Evolutionary conservation across 768 basidiomycete genomes (phyloP).

Genomic region (Pleurotus pulmonarius): DNA sequence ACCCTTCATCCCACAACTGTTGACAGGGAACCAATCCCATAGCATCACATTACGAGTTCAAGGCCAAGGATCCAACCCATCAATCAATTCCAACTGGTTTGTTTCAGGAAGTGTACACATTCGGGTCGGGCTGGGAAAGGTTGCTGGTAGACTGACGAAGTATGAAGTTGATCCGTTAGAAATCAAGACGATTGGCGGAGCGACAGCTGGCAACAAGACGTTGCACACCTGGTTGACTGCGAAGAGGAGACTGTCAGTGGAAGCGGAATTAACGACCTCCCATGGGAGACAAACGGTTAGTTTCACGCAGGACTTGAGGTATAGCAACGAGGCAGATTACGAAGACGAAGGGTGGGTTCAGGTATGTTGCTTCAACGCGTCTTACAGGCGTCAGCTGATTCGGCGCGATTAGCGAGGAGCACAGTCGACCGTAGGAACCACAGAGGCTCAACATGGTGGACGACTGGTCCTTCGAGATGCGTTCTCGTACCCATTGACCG

Average conservation of each 20-base stretch:
- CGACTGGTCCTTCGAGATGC: constrained; percentile 38
- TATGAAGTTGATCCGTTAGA: constrained; percentile 44
- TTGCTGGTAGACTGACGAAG: constrained; percentile 47
- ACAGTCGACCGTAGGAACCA: constrained; percentile 46
- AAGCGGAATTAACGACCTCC: constrained; percentile 46
- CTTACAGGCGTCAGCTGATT: background rate
- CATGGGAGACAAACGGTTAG: constrained; percentile 41
- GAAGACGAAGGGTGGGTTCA: constrained; percentile 34
- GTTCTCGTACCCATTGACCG: constrained; percentile 47
- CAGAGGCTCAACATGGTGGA: constrained; percentile 47
- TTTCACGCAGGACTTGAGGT: constrained; percentile 47
- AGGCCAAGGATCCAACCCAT: constrained; percentile 50
- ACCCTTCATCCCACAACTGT: constrained; percentile 53
- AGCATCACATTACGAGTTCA: constrained; percentile 53
- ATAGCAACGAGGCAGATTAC: constrained; percentile 49
- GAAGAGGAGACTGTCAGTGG: constrained; percentile 41
- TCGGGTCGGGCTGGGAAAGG: constrained; percentile 43
- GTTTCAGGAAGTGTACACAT: constrained; percentile 54
- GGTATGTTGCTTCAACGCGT: constrained; percentile 12
- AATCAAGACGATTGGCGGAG: constrained; percentile 34
- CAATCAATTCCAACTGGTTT: constrained; percentile 60
- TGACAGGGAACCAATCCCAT: constrained; percentile 36
- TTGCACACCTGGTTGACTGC: constrained; percentile 50
- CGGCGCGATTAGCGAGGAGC: constrained; percentile 35
- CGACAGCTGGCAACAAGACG: constrained; percentile 33